Percentiles rank a stretch among this genome's conserved stretches.
phyloP scores from a whole-genome alignment of 148 eudicot species.

The Vaccinium darrowii region DNA sequence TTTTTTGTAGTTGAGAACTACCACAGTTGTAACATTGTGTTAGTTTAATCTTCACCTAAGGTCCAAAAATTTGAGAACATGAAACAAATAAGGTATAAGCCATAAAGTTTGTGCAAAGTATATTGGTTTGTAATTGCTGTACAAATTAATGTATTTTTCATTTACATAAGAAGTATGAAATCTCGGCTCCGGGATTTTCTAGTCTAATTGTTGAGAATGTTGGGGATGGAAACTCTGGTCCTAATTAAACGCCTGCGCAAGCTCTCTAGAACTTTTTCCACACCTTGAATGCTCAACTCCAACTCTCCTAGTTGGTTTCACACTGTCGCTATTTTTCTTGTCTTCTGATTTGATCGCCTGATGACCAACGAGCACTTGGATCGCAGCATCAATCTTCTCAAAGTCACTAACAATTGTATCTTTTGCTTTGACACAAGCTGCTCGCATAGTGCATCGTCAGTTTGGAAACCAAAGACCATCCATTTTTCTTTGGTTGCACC shows the following conservation, averaged over 20 bases:
- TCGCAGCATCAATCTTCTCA: slow-evolving; percentile 12
- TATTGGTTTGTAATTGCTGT: neutral
- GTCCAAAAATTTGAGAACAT: neutral
- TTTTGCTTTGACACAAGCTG: neutral
- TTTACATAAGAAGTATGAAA: neutral
- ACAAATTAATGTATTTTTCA: neutral
- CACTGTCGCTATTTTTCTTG: slow-evolving; percentile 10
- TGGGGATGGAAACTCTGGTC: slow-evolving; percentile 29
- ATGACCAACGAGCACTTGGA: neutral
- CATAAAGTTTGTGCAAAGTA: neutral
- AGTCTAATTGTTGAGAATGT: slow-evolving; percentile 23
- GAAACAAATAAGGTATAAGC: neutral
- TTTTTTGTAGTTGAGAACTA: too few species aligned
- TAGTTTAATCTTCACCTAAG: neutral
- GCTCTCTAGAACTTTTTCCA: slow-evolving; percentile 25
- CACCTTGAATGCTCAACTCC: slow-evolving; percentile 17
- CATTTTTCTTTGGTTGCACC: slow-evolving; percentile 1
- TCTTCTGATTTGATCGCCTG: slow-evolving; percentile 10
- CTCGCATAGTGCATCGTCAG: neutral
- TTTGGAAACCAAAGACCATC: slow-evolving; percentile 16
- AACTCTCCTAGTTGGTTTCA: slow-evolving; percentile 18
- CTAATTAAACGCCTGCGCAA: slow-evolving; percentile 28
- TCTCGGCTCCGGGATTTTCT: neutral
- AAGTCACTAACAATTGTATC: neutral
- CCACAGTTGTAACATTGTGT: neutral